Conservation (phyloP, 2,329 filamentous ascomycete species). For the Colletotrichum endophyticum region DNA sequence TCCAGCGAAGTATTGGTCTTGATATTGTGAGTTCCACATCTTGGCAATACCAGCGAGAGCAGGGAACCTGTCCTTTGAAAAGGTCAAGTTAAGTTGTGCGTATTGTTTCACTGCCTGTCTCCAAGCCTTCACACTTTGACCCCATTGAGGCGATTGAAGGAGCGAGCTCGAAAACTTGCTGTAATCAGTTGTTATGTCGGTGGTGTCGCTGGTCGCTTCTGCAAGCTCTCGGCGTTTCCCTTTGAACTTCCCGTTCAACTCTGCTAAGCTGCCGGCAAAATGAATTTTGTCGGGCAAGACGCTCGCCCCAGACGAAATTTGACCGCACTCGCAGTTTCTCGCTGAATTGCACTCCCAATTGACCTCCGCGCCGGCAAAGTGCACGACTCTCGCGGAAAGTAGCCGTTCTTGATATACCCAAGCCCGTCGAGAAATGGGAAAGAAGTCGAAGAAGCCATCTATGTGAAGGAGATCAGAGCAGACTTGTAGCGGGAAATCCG, state of each 20-base stretch:
- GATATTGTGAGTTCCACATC: not conserved
- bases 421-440: not conserved
- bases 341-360: not conserved
- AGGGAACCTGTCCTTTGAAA: not conserved
- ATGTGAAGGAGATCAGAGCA: not conserved
- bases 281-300: not conserved
- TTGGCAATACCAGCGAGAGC: not conserved
- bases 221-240: not conserved
- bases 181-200: not conserved
- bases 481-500: not conserved
- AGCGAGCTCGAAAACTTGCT: not conserved
- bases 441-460: not conserved
- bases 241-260: not conserved
- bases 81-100: conserved; percentile 13
- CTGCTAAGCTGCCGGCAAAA: not conserved
- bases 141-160: not conserved
- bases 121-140: not conserved
- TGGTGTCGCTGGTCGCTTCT: not conserved
- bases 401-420: not conserved
- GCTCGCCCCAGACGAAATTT: not conserved
- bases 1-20: not conserved
- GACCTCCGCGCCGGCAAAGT: not conserved
- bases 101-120: not conserved
- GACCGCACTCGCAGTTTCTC: not conserved
- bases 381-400: not conserved